Conservation (phyloP, 2,329 filamentous ascomycete species). For the Didymosphaeria variabile region DNA sequence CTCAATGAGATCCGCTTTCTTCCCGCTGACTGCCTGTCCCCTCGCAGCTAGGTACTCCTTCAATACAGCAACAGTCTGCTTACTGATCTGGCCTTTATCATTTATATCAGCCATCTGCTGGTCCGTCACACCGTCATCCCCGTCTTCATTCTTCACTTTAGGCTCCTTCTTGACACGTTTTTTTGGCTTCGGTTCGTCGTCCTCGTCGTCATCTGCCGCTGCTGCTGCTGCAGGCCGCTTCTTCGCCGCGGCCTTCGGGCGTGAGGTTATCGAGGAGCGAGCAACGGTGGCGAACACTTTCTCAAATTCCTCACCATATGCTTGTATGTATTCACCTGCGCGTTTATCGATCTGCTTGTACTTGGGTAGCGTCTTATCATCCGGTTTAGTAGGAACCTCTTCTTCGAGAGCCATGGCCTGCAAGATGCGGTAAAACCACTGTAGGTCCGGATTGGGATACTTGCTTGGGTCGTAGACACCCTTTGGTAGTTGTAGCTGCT, state of each 20-base stretch:
- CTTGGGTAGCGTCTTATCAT: slow-evolving; percentile 85
- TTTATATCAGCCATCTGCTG: slow-evolving; percentile 56
- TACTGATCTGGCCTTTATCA: slow-evolving; percentile 55
- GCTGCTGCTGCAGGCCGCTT: slow-evolving; percentile 53
- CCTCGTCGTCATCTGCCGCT: slow-evolving; percentile 29
- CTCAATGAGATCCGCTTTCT: slow-evolving; percentile 51
- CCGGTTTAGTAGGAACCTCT: slow-evolving; percentile 76
- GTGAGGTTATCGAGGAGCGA: slow-evolving; percentile 52
- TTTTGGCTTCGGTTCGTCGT: slow-evolving; percentile 31
- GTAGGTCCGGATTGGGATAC: slow-evolving; percentile 90
- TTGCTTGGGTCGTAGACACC: slow-evolving; percentile 83
- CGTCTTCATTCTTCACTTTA: slow-evolving; percentile 32
- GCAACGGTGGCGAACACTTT: slow-evolving; percentile 59
- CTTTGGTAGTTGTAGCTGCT: slow-evolving; percentile 88
- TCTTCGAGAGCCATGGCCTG: slow-evolving; percentile 93
- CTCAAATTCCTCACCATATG: slow-evolving; percentile 77
- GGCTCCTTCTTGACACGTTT: slow-evolving; percentile 42
- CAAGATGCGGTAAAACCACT: slow-evolving; percentile 97
- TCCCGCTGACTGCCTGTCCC: slow-evolving; percentile 35
- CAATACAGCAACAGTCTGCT: slow-evolving; percentile 48
- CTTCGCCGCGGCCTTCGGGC: slow-evolving; percentile 38
- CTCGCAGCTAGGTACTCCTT: slow-evolving; percentile 43
- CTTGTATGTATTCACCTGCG: slow-evolving; percentile 78
- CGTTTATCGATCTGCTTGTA: slow-evolving; percentile 88
- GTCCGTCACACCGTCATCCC: slow-evolving; percentile 49